Conservation (phyloP, 169 alveolate genomes). For the Fabrea salina region DNA sequence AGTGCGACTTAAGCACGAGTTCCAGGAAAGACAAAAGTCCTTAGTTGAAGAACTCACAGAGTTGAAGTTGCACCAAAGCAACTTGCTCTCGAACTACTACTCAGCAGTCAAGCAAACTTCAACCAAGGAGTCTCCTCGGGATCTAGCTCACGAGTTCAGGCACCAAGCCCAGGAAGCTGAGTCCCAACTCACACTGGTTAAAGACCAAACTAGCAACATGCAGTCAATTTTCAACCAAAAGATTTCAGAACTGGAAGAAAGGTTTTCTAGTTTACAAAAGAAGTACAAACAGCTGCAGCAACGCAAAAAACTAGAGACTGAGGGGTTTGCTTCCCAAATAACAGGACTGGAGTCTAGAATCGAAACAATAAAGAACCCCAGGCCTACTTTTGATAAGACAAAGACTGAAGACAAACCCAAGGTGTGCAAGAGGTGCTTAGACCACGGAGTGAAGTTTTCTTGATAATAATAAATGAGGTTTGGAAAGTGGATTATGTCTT, state of each 20-base stretch:
- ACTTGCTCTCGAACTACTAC: neutral
- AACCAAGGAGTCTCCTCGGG: neutral
- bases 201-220: neutral
- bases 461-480: too few relatives aligned
- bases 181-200: neutral
- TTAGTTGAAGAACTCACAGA: neutral
- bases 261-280: neutral
- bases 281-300: neutral
- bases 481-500: too few relatives aligned
- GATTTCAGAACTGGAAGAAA: neutral
- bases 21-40: neutral
- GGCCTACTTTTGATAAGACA: too few relatives aligned
- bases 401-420: too few relatives aligned
- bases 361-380: neutral
- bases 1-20: neutral
- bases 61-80: neutral
- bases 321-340: neutral
- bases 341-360: neutral
- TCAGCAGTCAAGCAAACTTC: neutral
- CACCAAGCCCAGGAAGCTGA: neutral
- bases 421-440: too few relatives aligned
- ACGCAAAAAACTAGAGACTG: neutral
- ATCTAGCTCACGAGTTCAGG: constrained; percentile 16
- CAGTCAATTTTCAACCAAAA: neutral
- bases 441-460: too few relatives aligned